Evolutionary conservation across 2,329 filamentous ascomycete genomes (phyloP).

Genomic region (Corynespora cassiicola): DNA sequence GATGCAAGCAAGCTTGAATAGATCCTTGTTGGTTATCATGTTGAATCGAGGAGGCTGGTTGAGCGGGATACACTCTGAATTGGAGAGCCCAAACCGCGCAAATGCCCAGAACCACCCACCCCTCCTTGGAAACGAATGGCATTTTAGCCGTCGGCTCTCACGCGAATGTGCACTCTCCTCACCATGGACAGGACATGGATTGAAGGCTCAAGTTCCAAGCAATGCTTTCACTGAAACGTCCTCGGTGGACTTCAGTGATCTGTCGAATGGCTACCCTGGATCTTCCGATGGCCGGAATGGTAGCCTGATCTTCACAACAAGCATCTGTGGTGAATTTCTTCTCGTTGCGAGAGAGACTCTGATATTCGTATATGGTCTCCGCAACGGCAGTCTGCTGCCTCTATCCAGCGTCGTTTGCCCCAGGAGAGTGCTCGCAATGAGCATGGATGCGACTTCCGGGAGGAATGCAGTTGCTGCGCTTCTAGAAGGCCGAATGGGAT

Average conservation of each 20-base stretch:
- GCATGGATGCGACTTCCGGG: conserved; percentile 67
- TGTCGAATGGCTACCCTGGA: conserved; percentile 27
- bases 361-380: conserved; percentile 64
- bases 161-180: conserved; percentile 57
- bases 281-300: conserved; percentile 17
- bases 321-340: conserved; percentile 65
- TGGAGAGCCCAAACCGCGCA: conserved; percentile 7
- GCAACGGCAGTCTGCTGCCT: conserved; percentile 47
- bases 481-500: conserved; percentile 65
- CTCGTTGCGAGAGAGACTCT: conserved; percentile 61
- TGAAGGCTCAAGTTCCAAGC: conserved; percentile 13
- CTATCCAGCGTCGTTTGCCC: conserved; percentile 64
- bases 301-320: conserved; percentile 58
- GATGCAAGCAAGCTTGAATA: conserved; percentile 65
- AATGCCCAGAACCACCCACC: background rate
- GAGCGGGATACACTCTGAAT: conserved; percentile 18
- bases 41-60: conserved; percentile 64
- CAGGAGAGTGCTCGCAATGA: conserved; percentile 62
- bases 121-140: conserved; percentile 32
- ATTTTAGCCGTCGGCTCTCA: conserved; percentile 55
- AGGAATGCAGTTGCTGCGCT: conserved; percentile 65
- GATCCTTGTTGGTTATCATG: conserved; percentile 59
- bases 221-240: conserved; percentile 20
- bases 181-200: conserved; percentile 48
- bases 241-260: conserved; percentile 45